Evolutionary conservation across 805 yeast species (phyloP).

Genomic region (Ogataea paraovalis): DNA sequence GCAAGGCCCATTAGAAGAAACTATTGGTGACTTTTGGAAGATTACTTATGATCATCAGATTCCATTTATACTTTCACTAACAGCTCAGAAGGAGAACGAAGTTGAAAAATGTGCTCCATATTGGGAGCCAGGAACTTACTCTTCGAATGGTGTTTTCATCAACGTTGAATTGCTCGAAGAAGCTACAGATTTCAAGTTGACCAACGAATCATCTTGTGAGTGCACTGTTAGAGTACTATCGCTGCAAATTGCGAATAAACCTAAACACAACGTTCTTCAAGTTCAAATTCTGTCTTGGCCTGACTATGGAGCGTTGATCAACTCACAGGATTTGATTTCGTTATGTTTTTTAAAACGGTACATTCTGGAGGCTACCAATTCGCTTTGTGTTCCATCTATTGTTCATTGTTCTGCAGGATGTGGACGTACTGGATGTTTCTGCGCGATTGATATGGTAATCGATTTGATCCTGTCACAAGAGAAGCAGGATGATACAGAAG

Average conservation of each 20-base stretch:
- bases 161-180: constrained; percentile 23
- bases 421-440: constrained; percentile 91
- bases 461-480: constrained; percentile 31
- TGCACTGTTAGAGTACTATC: constrained; percentile 41
- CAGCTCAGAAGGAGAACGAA: constrained; percentile 72
- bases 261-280: constrained; percentile 54
- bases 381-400: constrained; percentile 44
- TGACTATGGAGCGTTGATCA: constrained; percentile 66
- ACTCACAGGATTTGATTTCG: constrained; percentile 53
- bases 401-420: constrained; percentile 97
- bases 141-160: constrained; percentile 24
- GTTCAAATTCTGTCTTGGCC: constrained; percentile 80
- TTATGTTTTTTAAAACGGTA: constrained; percentile 39
- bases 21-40: constrained; percentile 83
- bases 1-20: constrained; percentile 79
- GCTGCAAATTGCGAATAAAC: constrained; percentile 33
- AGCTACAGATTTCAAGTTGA: constrained; percentile 25
- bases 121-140: constrained; percentile 65
- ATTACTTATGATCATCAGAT: constrained; percentile 61
- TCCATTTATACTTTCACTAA: constrained; percentile 68
- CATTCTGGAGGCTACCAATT: constrained; percentile 16
- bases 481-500: constrained; percentile 20
- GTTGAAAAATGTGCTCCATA: constrained; percentile 78
- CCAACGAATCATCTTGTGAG: constrained; percentile 16
- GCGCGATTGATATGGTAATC: constrained; percentile 61